These are phyloP conservation scores for Coemansia sp. DNA, from an alignment of 192 early-diverging fungal species.

Conservation along the genomic window DNA sequence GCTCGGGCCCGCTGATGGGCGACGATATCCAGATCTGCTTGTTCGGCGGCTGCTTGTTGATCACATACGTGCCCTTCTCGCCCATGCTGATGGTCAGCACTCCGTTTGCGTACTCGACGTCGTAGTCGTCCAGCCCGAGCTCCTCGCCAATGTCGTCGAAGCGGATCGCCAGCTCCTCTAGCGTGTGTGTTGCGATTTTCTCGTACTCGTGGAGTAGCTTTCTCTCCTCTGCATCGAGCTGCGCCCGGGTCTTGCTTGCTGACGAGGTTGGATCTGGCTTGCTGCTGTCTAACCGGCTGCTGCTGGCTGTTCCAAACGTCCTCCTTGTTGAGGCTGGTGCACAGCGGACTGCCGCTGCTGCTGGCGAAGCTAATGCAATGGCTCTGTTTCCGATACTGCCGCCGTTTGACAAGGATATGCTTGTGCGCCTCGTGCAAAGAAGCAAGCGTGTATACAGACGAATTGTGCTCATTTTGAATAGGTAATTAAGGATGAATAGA, in stretches of 20 bases:
- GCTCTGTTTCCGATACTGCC: not conserved
- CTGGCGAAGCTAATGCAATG: not conserved
- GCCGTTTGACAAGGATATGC: not conserved
- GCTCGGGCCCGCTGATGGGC: slow-evolving; percentile 83
- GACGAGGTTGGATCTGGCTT: too few species aligned
- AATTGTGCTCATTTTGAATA: not conserved
- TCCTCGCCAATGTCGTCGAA: slow-evolving; percentile 81
- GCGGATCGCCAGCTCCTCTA: slow-evolving; percentile 70
- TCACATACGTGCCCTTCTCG: slow-evolving; percentile 80
- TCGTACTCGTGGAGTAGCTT: slow-evolving; percentile 53
- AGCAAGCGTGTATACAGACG: not conserved
- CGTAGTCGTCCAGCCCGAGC: slow-evolving; percentile 66
- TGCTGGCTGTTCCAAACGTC: not conserved
- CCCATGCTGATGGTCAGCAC: slow-evolving; percentile 89
- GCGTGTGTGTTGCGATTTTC: slow-evolving; percentile 55
- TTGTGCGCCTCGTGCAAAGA: not conserved
- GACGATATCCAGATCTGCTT: slow-evolving; percentile 98
- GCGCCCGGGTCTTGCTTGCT: too few species aligned
- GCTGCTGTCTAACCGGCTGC: too few species aligned
- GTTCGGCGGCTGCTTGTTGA: slow-evolving; percentile 99
- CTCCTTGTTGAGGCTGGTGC: not conserved
- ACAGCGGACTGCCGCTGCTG: not conserved
- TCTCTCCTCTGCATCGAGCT: too few species aligned
- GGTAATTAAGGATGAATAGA: not conserved
- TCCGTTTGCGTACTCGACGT: slow-evolving; percentile 81